phyloP scores from a whole-genome alignment of 192 early-diverging fungal genomes.

The Thamnidium elegans region DNA sequence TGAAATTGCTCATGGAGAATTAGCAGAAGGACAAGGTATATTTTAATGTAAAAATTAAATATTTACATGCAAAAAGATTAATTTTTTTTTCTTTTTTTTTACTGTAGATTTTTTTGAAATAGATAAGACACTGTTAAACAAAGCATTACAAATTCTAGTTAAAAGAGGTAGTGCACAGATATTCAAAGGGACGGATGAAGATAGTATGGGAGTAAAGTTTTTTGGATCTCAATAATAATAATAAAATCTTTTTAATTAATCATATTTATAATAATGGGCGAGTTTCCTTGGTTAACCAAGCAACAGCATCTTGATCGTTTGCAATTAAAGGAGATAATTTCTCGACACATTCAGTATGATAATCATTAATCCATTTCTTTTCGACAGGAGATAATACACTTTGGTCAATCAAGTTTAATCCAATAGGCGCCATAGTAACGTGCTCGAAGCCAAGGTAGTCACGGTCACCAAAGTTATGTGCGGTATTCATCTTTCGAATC shows the following conservation, averaged over 20 bases:
- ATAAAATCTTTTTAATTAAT: too few relatives aligned
- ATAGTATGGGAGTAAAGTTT: conserved; percentile 88
- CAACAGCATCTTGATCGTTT: conserved; percentile 59
- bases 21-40: conserved; percentile 70
- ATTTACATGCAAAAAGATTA: too few relatives aligned
- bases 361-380: conserved; percentile 82
- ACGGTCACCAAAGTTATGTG: conserved; percentile 79
- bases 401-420: conserved; percentile 75
- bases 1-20: conserved; percentile 86
- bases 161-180: conserved; percentile 81
- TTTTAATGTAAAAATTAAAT: too few relatives aligned
- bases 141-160: conserved; percentile 77
- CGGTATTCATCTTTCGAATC: conserved; percentile 65
- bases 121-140: conserved; percentile 66
- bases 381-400: conserved; percentile 67
- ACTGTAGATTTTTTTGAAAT: conserved; percentile 75
- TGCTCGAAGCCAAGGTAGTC: conserved; percentile 88
- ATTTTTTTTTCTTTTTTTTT: too few relatives aligned
- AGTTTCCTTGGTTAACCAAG: conserved; percentile 86
- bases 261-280: conserved; percentile 44
- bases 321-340: conserved; percentile 77
- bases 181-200: conserved; percentile 62
- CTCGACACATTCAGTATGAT: conserved; percentile 71
- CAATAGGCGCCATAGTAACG: conserved; percentile 85
- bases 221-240: conserved; percentile 42